Base-by-base conservation (phyloP, 2,329 filamentous ascomycete genomes). In the Fusarium palustre region DNA sequence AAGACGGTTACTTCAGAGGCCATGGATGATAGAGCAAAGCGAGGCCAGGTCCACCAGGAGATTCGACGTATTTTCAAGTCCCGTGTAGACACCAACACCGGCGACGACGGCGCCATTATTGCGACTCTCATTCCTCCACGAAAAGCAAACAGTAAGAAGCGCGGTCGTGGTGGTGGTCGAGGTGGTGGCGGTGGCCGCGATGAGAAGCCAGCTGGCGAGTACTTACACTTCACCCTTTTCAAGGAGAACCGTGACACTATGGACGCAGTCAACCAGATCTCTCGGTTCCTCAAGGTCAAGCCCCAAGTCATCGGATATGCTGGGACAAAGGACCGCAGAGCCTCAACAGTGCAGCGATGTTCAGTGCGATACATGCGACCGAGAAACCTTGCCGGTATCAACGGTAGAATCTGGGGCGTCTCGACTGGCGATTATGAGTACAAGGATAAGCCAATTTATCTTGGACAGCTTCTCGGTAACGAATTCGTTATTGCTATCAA, bases 211-310 rank as follows among this genome's bases (percentile, higher is more conserved):
- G 64, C 78, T 85, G 93, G 92, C 20, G 91, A 94, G 49, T 96
- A 93, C 78, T 82, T 97, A 16, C 94, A 97, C 78, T 97, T 97
- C 78, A 95, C 92, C 1, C 84, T 97, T 53, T 97, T 95, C 87
- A 97, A 97, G 81, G 94, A 97, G 81, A 97, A 97, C 81, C 94
- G 95, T 76, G 94, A 97, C 77, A 97, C 94, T 2, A 97, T 97
- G 92, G 94, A 97, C 73, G 91, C 93, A 0, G 85, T 97, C 55
- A 90, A 88, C 55, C 92, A 91, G 74, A 86, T 97, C 41, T 88
- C 90, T 1, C 91, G 91, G 43, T 86, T 91, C 68, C 81, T 97
- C 67, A 92, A 91, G 76, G 83, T 92, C 68, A 94, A 92, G 77
- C 85, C 87, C 28, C 92, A 94, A 72, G 86, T 88, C 60, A 95